Conservation (phyloP, 2,329 filamentous ascomycete genomes). For the Graphiopsis chlorocephala region DNA sequence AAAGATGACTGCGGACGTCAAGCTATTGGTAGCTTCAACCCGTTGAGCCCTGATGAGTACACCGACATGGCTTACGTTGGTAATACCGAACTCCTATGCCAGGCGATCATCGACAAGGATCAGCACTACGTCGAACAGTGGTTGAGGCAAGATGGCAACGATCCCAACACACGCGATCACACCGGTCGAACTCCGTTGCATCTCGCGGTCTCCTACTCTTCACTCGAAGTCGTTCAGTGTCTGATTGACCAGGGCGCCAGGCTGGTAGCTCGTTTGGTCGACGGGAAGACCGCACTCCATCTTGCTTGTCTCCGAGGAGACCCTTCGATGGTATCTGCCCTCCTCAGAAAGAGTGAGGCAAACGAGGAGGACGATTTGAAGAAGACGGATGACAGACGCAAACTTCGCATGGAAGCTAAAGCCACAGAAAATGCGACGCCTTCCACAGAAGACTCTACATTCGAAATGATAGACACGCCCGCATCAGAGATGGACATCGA, state of each 20-base stretch:
- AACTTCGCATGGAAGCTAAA: conserved; percentile 20
- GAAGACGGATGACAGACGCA: conserved; percentile 37
- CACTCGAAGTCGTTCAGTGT: conserved; percentile 65
- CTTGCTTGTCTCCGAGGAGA: conserved; percentile 70
- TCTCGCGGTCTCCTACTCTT: conserved; percentile 67
- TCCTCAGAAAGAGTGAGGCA: conserved; percentile 70
- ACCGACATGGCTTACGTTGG: conserved; percentile 89
- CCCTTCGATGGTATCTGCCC: conserved; percentile 64
- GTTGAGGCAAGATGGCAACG: conserved; percentile 63
- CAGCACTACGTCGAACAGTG: conserved; percentile 68
- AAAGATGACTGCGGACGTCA: conserved; percentile 81
- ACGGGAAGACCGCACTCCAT: conserved; percentile 80
- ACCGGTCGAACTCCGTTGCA: conserved; percentile 78
- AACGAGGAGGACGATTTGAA: conserved; percentile 67
- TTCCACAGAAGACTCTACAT: conserved; percentile 32
- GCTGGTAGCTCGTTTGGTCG: conserved; percentile 70
- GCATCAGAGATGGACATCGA: conserved; percentile 35
- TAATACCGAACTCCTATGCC: conserved; percentile 72
- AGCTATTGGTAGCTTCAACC: conserved; percentile 70
- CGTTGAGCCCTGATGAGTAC: conserved; percentile 78
- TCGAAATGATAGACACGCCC: conserved; percentile 47
- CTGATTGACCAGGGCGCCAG: conserved; percentile 71
- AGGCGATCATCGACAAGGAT: conserved; percentile 75
- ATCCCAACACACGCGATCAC: conserved; percentile 72
- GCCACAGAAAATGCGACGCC: neutral